Conservation (phyloP, 75 land plant species). For the Larix kaempferi region DNA sequence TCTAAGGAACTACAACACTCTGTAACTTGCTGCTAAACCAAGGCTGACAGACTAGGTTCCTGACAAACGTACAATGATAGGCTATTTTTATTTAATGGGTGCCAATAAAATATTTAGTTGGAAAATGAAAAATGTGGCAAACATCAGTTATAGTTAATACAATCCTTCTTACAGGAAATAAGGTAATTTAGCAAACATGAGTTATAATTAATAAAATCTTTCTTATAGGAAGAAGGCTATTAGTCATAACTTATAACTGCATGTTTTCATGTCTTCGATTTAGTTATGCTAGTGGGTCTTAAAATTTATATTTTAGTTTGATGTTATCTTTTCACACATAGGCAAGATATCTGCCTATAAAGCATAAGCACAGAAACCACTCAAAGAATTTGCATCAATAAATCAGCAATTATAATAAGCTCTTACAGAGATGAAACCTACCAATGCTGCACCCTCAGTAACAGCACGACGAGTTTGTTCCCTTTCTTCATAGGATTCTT, state of each 20-base stretch:
- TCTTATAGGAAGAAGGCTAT: too few relatives aligned
- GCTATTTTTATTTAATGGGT: not conserved
- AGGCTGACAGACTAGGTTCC: too few relatives aligned
- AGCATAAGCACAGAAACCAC: not conserved
- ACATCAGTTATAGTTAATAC: too few relatives aligned
- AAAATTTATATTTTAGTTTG: not conserved
- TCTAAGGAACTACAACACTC: too few relatives aligned
- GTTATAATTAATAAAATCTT: too few relatives aligned
- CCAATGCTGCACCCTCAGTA: constrained; percentile 24
- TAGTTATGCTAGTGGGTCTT: not conserved
- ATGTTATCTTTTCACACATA: not conserved
- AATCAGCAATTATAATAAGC: not conserved
- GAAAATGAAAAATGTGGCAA: too few relatives aligned
- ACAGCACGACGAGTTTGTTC: constrained; percentile 58
- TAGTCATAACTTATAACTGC: not conserved
- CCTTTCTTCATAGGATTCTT: constrained; percentile 66
- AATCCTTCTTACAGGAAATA: too few relatives aligned
- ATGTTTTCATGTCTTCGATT: not conserved
- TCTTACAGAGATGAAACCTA: not conserved
- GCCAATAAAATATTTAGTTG: not conserved
- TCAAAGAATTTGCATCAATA: not conserved
- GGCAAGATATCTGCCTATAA: not conserved
- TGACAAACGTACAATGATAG: too few relatives aligned
- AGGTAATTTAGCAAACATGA: too few relatives aligned
- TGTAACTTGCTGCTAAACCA: too few relatives aligned